Conservation (phyloP, 2,329 filamentous ascomycete genomes). For the Ustulina deusta region DNA sequence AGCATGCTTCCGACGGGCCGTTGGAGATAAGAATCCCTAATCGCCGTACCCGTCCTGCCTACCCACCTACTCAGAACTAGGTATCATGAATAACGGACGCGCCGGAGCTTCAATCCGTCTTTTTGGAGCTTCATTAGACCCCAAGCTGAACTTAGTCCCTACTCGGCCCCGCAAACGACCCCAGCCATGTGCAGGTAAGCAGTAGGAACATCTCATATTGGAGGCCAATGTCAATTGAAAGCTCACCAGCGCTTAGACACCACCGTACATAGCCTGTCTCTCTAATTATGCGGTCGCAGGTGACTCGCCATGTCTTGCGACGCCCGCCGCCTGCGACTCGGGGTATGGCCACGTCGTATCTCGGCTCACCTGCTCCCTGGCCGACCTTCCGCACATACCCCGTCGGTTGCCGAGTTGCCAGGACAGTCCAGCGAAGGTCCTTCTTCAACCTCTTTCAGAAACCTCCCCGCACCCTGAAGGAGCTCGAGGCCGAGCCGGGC, state of each 20-base stretch:
- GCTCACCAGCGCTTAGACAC: constrained; percentile 45
- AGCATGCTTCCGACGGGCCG: constrained; percentile 18
- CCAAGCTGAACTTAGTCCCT: constrained; percentile 19
- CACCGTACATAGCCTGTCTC: constrained; percentile 44
- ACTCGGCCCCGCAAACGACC: constrained; percentile 29
- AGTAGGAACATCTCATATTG: constrained; percentile 5
- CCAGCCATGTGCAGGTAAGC: constrained; percentile 50
- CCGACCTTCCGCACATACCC: constrained; percentile 49
- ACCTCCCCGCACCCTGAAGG: constrained; percentile 68
- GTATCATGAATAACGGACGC: constrained; percentile 38
- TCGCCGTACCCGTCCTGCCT: constrained; percentile 13
- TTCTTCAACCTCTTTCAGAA: constrained; percentile 74
- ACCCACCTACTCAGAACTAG: background rate
- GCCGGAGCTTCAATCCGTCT: constrained; percentile 34
- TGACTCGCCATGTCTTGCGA: constrained; percentile 56
- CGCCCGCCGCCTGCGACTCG: constrained; percentile 50
- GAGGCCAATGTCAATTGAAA: constrained; percentile 29
- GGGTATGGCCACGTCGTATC: constrained; percentile 35
- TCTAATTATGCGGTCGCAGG: constrained; percentile 53
- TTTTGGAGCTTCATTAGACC: constrained; percentile 32
- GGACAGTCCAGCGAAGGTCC: constrained; percentile 60
- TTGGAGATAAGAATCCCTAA: constrained; percentile 20
- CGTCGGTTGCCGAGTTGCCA: constrained; percentile 45
- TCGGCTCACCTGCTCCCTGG: constrained; percentile 35
- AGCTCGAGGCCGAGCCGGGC: constrained; percentile 75